Percentiles rank a stretch among this genome's conserved stretches.
Conservation (phyloP, 1,139 yeast genomes). For the Diutina catenulata region DNA sequence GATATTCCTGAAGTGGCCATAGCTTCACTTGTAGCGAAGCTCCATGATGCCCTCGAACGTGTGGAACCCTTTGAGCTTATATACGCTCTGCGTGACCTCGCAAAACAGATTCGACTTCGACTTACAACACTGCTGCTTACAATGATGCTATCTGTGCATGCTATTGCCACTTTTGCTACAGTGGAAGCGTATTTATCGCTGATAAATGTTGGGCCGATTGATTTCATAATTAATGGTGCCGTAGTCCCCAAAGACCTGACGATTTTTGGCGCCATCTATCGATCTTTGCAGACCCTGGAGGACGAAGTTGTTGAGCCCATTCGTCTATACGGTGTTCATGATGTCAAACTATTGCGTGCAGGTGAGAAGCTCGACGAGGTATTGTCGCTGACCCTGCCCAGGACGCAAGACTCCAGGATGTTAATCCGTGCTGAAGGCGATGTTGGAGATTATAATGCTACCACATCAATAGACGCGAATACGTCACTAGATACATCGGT, state of each 20-base stretch:
- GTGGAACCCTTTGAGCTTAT: slow-evolving; percentile 67
- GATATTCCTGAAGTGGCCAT: not conserved
- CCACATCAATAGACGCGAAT: too few relatives aligned
- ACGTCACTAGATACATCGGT: too few relatives aligned
- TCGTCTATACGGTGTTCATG: not conserved
- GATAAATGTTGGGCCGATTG: slow-evolving; percentile 21
- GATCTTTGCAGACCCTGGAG: slow-evolving; percentile 30
- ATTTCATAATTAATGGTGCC: slow-evolving; percentile 53
- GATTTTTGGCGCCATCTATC: slow-evolving; percentile 67
- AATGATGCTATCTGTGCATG: slow-evolving; percentile 65
- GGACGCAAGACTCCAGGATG: too few relatives aligned
- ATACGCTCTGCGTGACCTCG: slow-evolving; percentile 35
- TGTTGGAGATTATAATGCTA: not conserved
- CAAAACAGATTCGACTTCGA: slow-evolving; percentile 57
- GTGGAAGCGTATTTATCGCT: slow-evolving; percentile 15
- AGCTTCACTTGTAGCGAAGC: slow-evolving; percentile 30
- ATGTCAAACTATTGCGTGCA: too few relatives aligned
- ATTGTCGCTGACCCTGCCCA: too few relatives aligned
- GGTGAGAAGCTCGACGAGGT: too few relatives aligned
- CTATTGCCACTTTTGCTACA: slow-evolving; percentile 74
- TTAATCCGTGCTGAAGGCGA: too few relatives aligned
- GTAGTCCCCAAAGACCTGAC: slow-evolving; percentile 60
- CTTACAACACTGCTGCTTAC: slow-evolving; percentile 27
- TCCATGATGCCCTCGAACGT: slow-evolving; percentile 69
- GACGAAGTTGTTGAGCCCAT: slow-evolving; percentile 21